Percentiles rank a stretch among this genome's conserved stretches.
phyloP scores from a whole-genome alignment of 75 land plant species.

The Pinus taeda region DNA sequence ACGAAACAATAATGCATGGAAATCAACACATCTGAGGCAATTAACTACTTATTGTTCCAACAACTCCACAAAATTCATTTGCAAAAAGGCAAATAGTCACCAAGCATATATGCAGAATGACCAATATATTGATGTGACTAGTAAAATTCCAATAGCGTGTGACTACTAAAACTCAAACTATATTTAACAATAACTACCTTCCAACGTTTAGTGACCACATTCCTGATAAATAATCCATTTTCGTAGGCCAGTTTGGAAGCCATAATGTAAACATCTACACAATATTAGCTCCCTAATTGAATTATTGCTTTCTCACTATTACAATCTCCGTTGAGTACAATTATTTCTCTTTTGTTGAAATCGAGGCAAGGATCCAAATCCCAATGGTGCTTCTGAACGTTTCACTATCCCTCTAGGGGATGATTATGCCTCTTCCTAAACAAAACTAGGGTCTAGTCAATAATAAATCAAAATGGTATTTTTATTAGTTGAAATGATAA shows the following conservation, averaged over 20 bases:
- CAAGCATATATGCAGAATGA: background rate
- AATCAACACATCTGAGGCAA: too few species aligned
- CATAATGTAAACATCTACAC: background rate
- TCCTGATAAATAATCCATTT: constrained; percentile 17
- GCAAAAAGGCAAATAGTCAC: constrained; percentile 11
- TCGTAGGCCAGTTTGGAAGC: constrained; percentile 2
- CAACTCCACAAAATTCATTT: constrained; percentile 68
- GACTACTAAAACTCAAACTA: background rate
- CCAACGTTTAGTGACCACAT: constrained; percentile 23
- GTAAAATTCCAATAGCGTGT: too few species aligned
- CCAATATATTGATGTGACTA: background rate
- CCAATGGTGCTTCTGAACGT: constrained; percentile 17
- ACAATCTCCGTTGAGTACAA: too few species aligned
- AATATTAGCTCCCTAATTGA: constrained; percentile 6
- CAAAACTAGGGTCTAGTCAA: background rate
- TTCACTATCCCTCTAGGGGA: constrained; percentile 11
- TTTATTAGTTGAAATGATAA: background rate
- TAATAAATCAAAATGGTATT: background rate
- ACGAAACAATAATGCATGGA: too few species aligned
- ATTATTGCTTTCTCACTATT: background rate
- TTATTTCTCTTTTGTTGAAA: background rate
- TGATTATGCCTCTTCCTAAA: background rate
- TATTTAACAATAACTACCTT: constrained; percentile 16
- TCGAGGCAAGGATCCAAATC: constrained; percentile 14
- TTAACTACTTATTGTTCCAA: constrained; percentile 53